Conservation (phyloP, 768 basidiomycete genomes). For the Phanerodontia chrysosporium region DNA sequence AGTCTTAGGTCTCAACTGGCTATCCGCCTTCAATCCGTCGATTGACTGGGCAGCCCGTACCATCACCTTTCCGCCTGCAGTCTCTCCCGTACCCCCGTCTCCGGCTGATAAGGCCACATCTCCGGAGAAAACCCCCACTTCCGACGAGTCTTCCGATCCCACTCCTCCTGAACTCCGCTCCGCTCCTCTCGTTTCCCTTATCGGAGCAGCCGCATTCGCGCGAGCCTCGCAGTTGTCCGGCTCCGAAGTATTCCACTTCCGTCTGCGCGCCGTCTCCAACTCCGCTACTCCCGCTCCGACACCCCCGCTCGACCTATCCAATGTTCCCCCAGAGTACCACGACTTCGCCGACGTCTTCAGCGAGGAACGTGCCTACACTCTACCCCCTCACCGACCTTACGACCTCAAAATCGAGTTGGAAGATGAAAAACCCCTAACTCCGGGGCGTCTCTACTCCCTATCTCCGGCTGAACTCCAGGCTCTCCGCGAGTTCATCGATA, state of each 20-base stretch:
- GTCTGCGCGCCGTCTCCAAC: too few relatives aligned
- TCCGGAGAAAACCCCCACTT: background rate
- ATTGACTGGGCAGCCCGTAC: constrained; percentile 30
- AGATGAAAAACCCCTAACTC: constrained; percentile 21
- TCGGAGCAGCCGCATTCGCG: too few relatives aligned
- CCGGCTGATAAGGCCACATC: background rate
- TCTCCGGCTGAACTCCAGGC: constrained; percentile 28
- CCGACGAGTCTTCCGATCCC: constrained; percentile 27
- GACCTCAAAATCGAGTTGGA: constrained; percentile 34
- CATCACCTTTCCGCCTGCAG: constrained; percentile 24
- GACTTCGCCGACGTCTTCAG: too few relatives aligned
- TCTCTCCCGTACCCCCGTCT: background rate
- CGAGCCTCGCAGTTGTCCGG: too few relatives aligned
- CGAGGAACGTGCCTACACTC: constrained; percentile 1
- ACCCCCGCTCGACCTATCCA: too few relatives aligned
- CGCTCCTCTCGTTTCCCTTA: too few relatives aligned
- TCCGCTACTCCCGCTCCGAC: too few relatives aligned
- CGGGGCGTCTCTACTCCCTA: constrained; percentile 33
- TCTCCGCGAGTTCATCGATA: constrained; percentile 32
- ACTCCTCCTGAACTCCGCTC: constrained; percentile 20
- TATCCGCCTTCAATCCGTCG: constrained; percentile 30
- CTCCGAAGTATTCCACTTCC: too few relatives aligned
- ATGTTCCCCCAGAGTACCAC: too few relatives aligned
- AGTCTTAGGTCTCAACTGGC: constrained; percentile 36
- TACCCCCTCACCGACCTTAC: constrained; percentile 31